Conservation (phyloP, 1,284 basidiomycete species). For the Boletellus sp. region DNA sequence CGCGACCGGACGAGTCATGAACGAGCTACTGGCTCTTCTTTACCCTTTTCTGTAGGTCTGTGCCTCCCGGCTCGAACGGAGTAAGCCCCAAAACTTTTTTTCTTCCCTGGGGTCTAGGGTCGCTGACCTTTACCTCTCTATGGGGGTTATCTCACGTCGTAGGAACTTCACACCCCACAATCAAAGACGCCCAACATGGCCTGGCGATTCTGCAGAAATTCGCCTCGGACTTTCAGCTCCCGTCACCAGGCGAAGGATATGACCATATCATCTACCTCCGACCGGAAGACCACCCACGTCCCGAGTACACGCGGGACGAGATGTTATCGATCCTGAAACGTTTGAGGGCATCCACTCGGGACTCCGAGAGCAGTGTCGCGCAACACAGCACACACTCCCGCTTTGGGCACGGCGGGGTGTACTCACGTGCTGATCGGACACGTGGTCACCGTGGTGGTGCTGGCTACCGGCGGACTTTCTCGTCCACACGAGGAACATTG, state of each 20-base stretch:
- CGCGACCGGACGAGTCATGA: slow-evolving; percentile 4
- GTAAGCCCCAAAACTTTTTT: slow-evolving; percentile 35
- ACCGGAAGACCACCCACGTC: slow-evolving; percentile 47
- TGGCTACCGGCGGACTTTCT: slow-evolving; percentile 12
- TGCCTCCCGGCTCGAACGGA: slow-evolving; percentile 45
- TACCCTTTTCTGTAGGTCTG: slow-evolving; percentile 42
- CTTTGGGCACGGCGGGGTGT: slow-evolving; percentile 5
- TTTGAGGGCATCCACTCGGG: slow-evolving; percentile 36
- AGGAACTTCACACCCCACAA: slow-evolving; percentile 71
- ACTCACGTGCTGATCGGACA: slow-evolving; percentile 20
- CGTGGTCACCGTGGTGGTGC: slow-evolving; percentile 21
- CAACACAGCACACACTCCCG: slow-evolving; percentile 6
- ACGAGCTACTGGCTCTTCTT: slow-evolving; percentile 13
- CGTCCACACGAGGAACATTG: slow-evolving; percentile 10
- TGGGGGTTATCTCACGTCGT: slow-evolving; percentile 6
- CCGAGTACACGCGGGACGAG: slow-evolving; percentile 49
- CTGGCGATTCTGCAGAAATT: slow-evolving; percentile 58
- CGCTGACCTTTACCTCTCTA: slow-evolving; percentile 2
- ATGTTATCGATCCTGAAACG: slow-evolving; percentile 50
- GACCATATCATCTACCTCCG: slow-evolving; percentile 54
- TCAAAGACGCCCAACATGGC: slow-evolving; percentile 53
- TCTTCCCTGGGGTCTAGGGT: neutral
- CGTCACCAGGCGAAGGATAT: slow-evolving; percentile 55
- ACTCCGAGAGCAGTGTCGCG: slow-evolving; percentile 9
- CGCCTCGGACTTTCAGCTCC: slow-evolving; percentile 52